Base-by-base conservation (phyloP, 352 stramenopile genomes). In the Pythium chondricola region DNA sequence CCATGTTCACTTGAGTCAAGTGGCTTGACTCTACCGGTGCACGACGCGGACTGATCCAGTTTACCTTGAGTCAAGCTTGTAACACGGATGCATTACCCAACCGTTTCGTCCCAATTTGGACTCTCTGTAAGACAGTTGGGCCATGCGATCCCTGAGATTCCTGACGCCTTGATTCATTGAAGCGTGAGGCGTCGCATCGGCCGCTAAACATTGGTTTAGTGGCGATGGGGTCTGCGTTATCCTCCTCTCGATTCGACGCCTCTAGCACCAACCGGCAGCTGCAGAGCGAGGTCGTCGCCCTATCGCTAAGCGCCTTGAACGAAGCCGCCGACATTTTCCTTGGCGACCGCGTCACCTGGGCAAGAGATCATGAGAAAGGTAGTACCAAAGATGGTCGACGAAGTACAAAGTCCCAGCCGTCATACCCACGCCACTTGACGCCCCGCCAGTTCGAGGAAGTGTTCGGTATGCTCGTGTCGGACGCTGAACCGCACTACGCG, bases 401-500 rank as follows among this genome's bases (percentile, higher is more conserved):
- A 17, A 9, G 17, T 32, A 26, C 42, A 17, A 9, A 13, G 30
- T 25, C 25, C 11, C 14, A 9, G 29, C 24, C 29, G n/a, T 10
- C 29, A 11, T 85, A 85, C 52, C 61, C 73, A 6, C 71, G 74
- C 8, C 65, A 71, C 41, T 51, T 91, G 26, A 56, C 63, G 17
- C 55, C 65, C 6, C 11, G 42, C 11, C 66, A 83, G 26, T 91
- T 91, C 53, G 74, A 88, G 35, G 79, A 91, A 31, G 57, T 91
- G 2, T 88, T 88, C 37, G 79, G 76, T 11, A 74, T 88, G 69
- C 66, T 91, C 3, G 58, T 91, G 36, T 51, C 67, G 0, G 76
- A 91, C 39, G 58, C 66, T 0, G 65, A 82, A 27, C 79, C 72
- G 4, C 79, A 88, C 46, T 91, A 87, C 29, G 56, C 45, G 26